Evolutionary conservation across 225 moss, liverwort and hornwort genomes (phyloP).

Genomic region (Lunularia cruciata): DNA sequence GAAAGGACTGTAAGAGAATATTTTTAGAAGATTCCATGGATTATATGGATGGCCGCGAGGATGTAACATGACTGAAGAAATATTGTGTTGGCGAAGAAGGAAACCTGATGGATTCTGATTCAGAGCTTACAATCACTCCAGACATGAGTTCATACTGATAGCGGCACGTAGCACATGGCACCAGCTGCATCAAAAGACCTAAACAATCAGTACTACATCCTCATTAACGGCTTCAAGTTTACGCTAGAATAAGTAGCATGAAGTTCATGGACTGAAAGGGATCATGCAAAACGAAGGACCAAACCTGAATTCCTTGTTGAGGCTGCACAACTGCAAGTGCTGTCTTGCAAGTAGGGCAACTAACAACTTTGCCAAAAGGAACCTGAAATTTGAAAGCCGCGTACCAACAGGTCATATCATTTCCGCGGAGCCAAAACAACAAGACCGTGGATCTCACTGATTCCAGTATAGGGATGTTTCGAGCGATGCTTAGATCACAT

Average conservation of each 20-base stretch:
- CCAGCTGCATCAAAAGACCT: constrained; percentile 47
- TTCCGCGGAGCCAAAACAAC: too few species aligned
- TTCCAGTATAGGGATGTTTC: too few species aligned
- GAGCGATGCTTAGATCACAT: too few species aligned
- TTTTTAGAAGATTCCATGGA: too few species aligned
- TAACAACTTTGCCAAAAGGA: constrained; percentile 93
- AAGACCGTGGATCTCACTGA: too few species aligned
- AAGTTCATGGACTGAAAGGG: too few species aligned
- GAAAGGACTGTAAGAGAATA: too few species aligned
- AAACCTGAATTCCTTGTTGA: constrained; percentile 96
- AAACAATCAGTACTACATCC: constrained; percentile 1
- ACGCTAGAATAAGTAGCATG: neutral
- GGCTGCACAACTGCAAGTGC: constrained; percentile 94
- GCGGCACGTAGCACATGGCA: constrained; percentile 89
- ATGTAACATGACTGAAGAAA: neutral
- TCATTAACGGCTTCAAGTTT: neutral
- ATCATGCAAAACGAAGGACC: constrained; percentile 6
- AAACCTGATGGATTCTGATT: constrained; percentile 90
- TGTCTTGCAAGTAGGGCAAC: constrained; percentile 89
- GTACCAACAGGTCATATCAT: too few species aligned
- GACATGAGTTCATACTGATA: constrained; percentile 98
- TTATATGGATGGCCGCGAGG: too few species aligned
- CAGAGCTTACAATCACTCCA: constrained; percentile 71
- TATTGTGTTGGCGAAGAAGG: constrained; percentile 12
- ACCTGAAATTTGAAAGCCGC: too few species aligned